These are phyloP conservation scores for Candida tropicalis DNA, from an alignment of 1,139 yeast genomes.

Conservation along the genomic window DNA sequence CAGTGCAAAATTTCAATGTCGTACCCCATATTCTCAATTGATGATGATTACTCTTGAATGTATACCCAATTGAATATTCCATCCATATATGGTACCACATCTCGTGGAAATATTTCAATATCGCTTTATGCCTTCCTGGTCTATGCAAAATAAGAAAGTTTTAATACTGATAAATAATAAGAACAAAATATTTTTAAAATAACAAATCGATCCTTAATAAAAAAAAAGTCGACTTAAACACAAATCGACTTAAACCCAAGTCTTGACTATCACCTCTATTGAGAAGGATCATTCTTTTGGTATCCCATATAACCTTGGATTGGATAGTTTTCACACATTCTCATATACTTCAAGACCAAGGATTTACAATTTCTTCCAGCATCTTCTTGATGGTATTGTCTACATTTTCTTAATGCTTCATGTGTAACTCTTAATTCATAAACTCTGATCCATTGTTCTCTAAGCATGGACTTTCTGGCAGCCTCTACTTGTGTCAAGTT, in stretches of 20 bases:
- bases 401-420: constrained; percentile 74
- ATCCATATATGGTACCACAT: no score
- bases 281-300: constrained; percentile 83
- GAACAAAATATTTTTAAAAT: no score
- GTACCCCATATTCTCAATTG: not conserved
- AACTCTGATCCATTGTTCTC: constrained; percentile 80
- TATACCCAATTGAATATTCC: no score
- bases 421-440: constrained; percentile 70
- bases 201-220: no score
- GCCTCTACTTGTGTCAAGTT: constrained; percentile 63
- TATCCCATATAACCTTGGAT: constrained; percentile 76
- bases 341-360: constrained; percentile 73
- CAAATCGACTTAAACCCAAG: no score
- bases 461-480: constrained; percentile 76
- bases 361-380: constrained; percentile 68
- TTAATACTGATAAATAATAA: not conserved
- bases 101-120: no score
- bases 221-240: no score
- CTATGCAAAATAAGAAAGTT: not conserved
- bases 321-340: constrained; percentile 69
- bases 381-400: constrained; percentile 75
- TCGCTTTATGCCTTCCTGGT: not conserved
- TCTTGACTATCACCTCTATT: constrained; percentile 23
- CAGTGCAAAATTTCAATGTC: not conserved
- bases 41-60: no score